Percentiles rank a stretch among this genome's conserved stretches.
Evolutionary conservation across 805 yeast species (phyloP).

Genomic region (Ogataea methylovora): DNA sequence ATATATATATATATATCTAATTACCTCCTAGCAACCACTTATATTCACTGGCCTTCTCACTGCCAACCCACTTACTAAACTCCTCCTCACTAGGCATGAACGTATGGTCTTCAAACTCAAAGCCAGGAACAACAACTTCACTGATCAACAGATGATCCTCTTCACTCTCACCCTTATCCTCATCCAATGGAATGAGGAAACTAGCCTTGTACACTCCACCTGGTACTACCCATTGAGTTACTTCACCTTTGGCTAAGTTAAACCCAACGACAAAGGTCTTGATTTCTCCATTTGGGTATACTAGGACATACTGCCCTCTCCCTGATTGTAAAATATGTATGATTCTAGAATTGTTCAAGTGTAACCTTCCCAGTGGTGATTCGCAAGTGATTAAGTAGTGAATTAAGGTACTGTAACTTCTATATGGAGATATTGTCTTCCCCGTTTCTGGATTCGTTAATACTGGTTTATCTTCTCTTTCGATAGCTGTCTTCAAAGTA

Average conservation of each 20-base stretch:
- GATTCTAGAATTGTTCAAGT: conserved; percentile 42
- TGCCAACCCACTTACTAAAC: conserved; percentile 29
- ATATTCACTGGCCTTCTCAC: conserved; percentile 25
- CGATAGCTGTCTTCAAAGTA: neutral
- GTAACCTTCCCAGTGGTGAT: conserved; percentile 44
- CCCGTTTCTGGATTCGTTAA: conserved; percentile 8
- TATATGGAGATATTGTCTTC: conserved; percentile 15
- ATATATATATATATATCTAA: neutral
- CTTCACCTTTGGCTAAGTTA: conserved; percentile 37
- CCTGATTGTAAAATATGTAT: conserved; percentile 51
- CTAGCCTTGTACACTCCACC: conserved; percentile 54
- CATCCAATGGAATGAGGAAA: conserved; percentile 33
- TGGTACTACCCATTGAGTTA: conserved; percentile 58
- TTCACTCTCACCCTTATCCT: conserved; percentile 18
- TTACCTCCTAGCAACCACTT: conserved; percentile 28
- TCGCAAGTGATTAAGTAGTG: conserved; percentile 46
- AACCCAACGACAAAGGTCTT: conserved; percentile 48
- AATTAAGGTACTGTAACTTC: conserved; percentile 44
- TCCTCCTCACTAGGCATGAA: conserved; percentile 30
- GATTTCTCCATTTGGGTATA: conserved; percentile 42
- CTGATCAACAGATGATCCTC: conserved; percentile 40
- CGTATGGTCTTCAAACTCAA: conserved; percentile 46
- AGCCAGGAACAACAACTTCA: conserved; percentile 57
- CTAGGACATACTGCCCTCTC: conserved; percentile 45
- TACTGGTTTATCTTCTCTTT: conserved; percentile 3